These are phyloP conservation scores for Maudiozyma bulderi DNA, from an alignment of 805 yeast species.

Conservation along the genomic window DNA sequence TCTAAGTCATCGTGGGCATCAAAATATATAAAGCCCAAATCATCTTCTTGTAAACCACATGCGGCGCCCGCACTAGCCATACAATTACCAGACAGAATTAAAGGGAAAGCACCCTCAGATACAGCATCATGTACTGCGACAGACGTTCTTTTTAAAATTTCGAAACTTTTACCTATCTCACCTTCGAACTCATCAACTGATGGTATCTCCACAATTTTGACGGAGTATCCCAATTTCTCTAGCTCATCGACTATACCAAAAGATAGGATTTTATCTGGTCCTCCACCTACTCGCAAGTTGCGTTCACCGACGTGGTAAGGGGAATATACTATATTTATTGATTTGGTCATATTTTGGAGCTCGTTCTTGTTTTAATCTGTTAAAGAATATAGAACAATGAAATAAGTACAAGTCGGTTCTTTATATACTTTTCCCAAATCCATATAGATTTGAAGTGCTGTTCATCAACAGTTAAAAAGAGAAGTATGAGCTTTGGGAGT, in stretches of 20 bases:
- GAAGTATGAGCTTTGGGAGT: no score
- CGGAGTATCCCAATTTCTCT: not conserved
- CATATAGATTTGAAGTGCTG: no score
- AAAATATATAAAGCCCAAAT: not conserved
- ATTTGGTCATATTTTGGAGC: no score
- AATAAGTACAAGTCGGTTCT: no score
- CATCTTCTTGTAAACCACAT: not conserved
- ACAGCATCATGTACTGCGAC: not conserved
- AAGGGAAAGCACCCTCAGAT: not conserved
- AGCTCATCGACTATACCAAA: not conserved
- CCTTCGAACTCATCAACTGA: not conserved
- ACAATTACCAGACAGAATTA: not conserved
- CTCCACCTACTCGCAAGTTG: not conserved
- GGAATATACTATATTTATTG: not conserved
- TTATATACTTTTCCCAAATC: no score
- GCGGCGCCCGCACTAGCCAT: not conserved
- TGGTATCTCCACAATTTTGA: constrained; percentile 1
- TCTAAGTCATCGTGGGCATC: constrained; percentile 1
- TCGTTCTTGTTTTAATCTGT: no score
- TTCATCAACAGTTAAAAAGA: no score
- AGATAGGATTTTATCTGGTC: not conserved
- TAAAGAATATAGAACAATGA: no score
- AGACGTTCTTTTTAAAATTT: not conserved
- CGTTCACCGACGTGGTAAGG: constrained; percentile 1
- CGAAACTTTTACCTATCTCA: constrained; percentile 1